Conservation (phyloP, 441 rosid species). For the Dalechampia spathulata region DNA sequence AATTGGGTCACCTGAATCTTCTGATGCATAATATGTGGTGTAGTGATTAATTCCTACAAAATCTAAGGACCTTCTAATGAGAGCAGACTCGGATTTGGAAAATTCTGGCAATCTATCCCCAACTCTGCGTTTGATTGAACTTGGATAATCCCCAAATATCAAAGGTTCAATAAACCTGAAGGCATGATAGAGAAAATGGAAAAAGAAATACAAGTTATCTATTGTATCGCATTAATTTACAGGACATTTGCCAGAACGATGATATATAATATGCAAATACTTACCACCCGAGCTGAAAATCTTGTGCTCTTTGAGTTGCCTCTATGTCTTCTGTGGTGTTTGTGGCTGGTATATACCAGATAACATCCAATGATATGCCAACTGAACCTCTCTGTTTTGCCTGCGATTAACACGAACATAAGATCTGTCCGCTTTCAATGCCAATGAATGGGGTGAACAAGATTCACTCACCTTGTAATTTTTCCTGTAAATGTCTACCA, state of each 20-base stretch:
- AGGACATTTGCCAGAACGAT: not conserved
- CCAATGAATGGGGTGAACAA: too few relatives aligned
- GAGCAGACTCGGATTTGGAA: slow-evolving; percentile 46
- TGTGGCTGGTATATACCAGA: slow-evolving; percentile 23
- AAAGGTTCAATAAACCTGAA: slow-evolving; percentile 86
- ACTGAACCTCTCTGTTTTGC: slow-evolving; percentile 21
- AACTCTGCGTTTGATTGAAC: slow-evolving; percentile 74
- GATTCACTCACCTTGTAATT: slow-evolving; percentile 21
- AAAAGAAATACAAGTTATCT: not conserved
- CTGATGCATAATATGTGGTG: slow-evolving; percentile 68
- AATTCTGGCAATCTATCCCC: slow-evolving; percentile 67
- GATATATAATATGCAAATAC: not conserved
- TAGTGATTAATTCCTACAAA: slow-evolving; percentile 96
- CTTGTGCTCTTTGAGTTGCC: slow-evolving; percentile 32
- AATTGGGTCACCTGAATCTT: slow-evolving; percentile 24
- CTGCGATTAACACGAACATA: slow-evolving; percentile 5
- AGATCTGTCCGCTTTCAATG: too few relatives aligned
- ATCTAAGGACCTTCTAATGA: slow-evolving; percentile 81
- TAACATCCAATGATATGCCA: slow-evolving; percentile 25
- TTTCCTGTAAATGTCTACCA: slow-evolving; percentile 18
- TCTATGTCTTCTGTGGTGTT: slow-evolving; percentile 17
- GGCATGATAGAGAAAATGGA: not conserved
- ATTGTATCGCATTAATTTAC: not conserved
- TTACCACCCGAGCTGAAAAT: slow-evolving; percentile 33
- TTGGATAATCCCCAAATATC: slow-evolving; percentile 82